Percentiles rank a stretch among this genome's conserved stretches.
Conservation (phyloP, 345 rosid species). For the Ceriops zippeliana region DNA sequence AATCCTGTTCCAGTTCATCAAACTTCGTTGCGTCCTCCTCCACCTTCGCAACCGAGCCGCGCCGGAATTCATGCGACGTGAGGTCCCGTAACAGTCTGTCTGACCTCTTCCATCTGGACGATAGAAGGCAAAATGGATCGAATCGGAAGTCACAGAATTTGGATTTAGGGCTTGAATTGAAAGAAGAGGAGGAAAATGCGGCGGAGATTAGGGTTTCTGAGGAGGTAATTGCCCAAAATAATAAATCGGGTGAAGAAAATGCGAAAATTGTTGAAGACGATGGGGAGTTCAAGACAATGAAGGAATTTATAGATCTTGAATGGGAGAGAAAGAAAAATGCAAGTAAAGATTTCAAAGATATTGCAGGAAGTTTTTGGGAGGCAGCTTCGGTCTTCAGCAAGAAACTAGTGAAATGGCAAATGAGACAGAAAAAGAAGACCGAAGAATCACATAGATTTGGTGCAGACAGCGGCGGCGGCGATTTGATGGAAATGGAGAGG, state of each 20-base stretch:
- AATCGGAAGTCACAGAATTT: slow-evolving; percentile 16
- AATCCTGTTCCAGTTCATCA: slow-evolving; percentile 36
- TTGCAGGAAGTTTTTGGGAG: slow-evolving; percentile 35
- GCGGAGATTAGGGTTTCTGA: slow-evolving; percentile 21
- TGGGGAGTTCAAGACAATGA: slow-evolving; percentile 52
- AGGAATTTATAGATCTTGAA: slow-evolving; percentile 67
- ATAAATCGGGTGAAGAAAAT: slow-evolving; percentile 5
- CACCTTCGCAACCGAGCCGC: slow-evolving; percentile 31
- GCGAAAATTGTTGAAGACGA: slow-evolving; percentile 31
- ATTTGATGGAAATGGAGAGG: slow-evolving; percentile 3
- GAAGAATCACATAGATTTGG: slow-evolving; percentile 2
- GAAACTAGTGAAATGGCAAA: slow-evolving; percentile 48
- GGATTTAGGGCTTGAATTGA: slow-evolving; percentile 16
- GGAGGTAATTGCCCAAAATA: slow-evolving; percentile 3
- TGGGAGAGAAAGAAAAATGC: slow-evolving; percentile 31
- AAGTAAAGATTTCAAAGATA: slow-evolving; percentile 19
- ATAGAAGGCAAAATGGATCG: slow-evolving; percentile 16
- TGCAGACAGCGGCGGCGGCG: background rate
- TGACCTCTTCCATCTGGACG: slow-evolving; percentile 43
- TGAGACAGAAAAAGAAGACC: slow-evolving; percentile 27
- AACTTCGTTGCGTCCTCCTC: slow-evolving; percentile 14
- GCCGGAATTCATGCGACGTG: slow-evolving; percentile 57
- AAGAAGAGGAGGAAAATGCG: slow-evolving; percentile 21
- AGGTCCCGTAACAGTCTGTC: slow-evolving; percentile 39
- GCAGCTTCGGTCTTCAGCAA: slow-evolving; percentile 48